Evolutionary conservation across 441 rosid species (phyloP).

Genomic region (Codiaeum variegatum): DNA sequence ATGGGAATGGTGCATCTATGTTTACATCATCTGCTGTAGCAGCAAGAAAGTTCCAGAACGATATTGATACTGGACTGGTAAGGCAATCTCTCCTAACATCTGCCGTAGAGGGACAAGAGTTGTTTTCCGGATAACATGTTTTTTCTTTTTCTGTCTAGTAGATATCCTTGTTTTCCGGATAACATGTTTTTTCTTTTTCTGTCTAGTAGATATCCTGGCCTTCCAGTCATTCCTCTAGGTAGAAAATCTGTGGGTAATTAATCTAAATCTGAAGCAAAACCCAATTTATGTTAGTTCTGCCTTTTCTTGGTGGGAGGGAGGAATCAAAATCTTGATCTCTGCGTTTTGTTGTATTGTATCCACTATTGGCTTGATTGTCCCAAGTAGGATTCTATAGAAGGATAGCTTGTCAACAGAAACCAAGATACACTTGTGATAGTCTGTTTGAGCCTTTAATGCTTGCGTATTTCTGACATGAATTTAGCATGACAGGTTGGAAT

Average conservation of each 20-base stretch:
- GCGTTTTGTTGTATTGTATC: background rate
- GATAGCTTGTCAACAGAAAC: background rate
- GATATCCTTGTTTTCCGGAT: too few species aligned
- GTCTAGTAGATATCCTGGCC: background rate
- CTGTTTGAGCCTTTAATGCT: background rate
- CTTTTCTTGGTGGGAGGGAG: background rate
- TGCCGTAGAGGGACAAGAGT: background rate
- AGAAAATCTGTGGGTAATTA: background rate
- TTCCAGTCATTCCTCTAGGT: background rate
- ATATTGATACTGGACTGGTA: constrained; percentile 91
- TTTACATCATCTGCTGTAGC: constrained; percentile 82
- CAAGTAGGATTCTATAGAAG: background rate
- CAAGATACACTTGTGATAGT: background rate
- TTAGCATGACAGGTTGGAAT: constrained; percentile 63
- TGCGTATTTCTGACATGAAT: constrained; percentile 15
- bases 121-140: too few species aligned
- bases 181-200: background rate
- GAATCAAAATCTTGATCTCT: background rate
- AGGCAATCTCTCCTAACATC: background rate
- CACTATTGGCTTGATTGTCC: background rate
- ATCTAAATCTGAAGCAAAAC: background rate
- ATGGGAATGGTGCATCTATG: constrained; percentile 84
- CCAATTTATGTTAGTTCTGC: background rate
- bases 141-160: too few species aligned
- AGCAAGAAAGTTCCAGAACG: constrained; percentile 87